Evolutionary conservation across 73 alveolate species (phyloP).

Genomic region (Paramecium biaurelia): DNA sequence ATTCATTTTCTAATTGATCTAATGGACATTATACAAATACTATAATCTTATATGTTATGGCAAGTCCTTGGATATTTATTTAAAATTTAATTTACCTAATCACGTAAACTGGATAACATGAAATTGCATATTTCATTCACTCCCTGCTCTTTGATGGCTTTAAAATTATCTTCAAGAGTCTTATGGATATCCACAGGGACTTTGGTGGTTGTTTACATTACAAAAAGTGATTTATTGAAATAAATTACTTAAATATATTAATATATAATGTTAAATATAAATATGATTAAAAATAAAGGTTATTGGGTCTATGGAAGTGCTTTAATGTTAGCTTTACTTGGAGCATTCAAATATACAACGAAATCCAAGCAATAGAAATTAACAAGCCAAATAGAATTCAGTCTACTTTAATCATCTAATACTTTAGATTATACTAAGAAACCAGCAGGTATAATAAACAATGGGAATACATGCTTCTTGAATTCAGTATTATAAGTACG

Average conservation of each 20-base stretch:
- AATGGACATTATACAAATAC: neutral
- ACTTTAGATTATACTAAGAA: neutral
- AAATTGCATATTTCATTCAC: neutral
- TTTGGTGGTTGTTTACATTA: neutral
- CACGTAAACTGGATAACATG: neutral
- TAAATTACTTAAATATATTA: neutral
- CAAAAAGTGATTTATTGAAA: neutral
- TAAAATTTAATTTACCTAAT: neutral
- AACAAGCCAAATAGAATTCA: neutral
- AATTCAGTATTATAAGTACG: constrained; percentile 26
- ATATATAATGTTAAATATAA: neutral
- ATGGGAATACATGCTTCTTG: constrained; percentile 6
- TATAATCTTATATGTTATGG: neutral
- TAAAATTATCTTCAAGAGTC: neutral
- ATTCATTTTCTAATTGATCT: neutral
- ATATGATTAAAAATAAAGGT: neutral
- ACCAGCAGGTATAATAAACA: constrained; percentile 17
- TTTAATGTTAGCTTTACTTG: neutral
- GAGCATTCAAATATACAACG: neutral
- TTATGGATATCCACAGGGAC: neutral
- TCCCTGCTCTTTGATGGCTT: neutral
- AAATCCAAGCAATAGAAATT: neutral
- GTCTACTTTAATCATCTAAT: neutral
- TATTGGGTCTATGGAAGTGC: neutral
- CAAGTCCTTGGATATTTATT: neutral